Conservation (phyloP, 2,329 filamentous ascomycete genomes). For the Kalmusia sp. region DNA sequence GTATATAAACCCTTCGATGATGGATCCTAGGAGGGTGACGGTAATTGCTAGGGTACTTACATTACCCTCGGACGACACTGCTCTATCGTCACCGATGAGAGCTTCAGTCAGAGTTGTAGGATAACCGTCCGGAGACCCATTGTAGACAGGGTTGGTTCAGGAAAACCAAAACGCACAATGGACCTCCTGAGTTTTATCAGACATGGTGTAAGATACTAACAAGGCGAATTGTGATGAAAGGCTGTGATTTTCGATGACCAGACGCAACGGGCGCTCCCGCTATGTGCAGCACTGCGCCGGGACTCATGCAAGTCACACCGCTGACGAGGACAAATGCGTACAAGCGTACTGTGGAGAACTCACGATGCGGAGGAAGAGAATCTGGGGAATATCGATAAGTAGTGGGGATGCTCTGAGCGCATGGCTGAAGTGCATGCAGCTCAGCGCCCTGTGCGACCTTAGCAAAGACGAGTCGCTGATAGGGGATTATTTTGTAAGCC, state of each 20-base stretch:
- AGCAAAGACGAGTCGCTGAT: constrained; percentile 10
- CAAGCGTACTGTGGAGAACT: constrained; percentile 38
- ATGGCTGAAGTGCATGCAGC: constrained; percentile 27
- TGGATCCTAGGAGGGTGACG: too few relatives aligned
- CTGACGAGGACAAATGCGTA: constrained; percentile 26
- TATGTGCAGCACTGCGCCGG: constrained; percentile 11
- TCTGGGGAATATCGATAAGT: constrained; percentile 37
- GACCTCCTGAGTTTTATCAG: too few relatives aligned
- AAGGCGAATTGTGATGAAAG: neutral
- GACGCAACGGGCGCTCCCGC: constrained; percentile 7
- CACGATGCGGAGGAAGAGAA: constrained; percentile 21
- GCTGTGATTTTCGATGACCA: neutral
- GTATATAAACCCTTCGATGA: too few relatives aligned
- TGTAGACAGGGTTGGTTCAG: too few relatives aligned
- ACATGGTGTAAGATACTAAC: too few relatives aligned
- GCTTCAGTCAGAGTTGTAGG: too few relatives aligned
- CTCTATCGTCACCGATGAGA: too few relatives aligned
- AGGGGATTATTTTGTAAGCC: neutral
- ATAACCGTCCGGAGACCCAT: too few relatives aligned
- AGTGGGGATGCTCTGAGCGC: constrained; percentile 23
- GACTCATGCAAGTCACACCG: constrained; percentile 26
- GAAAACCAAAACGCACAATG: too few relatives aligned
- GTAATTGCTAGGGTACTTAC: too few relatives aligned
- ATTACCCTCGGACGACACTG: too few relatives aligned
- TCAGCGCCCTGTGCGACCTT: constrained; percentile 24